Evolutionary conservation across 331 rosid species (phyloP).

Genomic region (Quercus phellos): DNA sequence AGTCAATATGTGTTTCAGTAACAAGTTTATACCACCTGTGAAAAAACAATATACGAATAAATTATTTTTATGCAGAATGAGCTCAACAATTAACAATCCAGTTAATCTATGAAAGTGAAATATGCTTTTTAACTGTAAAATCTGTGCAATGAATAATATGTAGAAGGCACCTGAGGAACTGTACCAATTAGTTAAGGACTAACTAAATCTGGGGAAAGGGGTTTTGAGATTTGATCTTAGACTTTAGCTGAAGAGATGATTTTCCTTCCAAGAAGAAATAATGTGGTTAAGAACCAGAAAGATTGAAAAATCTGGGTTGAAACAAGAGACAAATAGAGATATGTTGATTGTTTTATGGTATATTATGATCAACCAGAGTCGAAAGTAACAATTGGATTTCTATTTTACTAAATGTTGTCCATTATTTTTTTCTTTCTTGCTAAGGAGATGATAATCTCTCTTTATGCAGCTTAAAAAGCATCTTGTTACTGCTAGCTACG

Average conservation of each 20-base stretch:
- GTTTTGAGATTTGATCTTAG: conserved; percentile 2
- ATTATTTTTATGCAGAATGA: too few relatives aligned
- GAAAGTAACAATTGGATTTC: background rate
- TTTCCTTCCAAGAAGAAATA: background rate
- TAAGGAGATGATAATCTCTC: conserved; percentile 18
- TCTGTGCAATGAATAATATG: background rate
- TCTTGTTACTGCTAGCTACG: conserved; percentile 95
- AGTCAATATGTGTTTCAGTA: background rate
- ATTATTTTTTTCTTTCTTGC: conserved; percentile 11
- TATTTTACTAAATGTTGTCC: background rate
- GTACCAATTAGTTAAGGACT: background rate
- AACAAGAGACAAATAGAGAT: background rate
- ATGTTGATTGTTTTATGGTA: background rate
- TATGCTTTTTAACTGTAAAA: background rate
- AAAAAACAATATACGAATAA: too few relatives aligned
- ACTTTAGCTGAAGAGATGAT: background rate
- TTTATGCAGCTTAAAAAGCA: conserved; percentile 71
- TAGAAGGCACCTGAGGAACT: background rate
- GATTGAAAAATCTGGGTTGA: background rate
- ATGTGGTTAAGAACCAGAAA: background rate
- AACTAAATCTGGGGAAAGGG: background rate
- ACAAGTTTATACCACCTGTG: too few relatives aligned
- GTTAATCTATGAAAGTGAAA: background rate
- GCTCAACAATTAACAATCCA: too few relatives aligned
- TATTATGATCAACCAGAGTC: background rate